phyloP scores from a whole-genome alignment of 1,284 basidiomycete species.

The Papiliotrema terrestris region DNA sequence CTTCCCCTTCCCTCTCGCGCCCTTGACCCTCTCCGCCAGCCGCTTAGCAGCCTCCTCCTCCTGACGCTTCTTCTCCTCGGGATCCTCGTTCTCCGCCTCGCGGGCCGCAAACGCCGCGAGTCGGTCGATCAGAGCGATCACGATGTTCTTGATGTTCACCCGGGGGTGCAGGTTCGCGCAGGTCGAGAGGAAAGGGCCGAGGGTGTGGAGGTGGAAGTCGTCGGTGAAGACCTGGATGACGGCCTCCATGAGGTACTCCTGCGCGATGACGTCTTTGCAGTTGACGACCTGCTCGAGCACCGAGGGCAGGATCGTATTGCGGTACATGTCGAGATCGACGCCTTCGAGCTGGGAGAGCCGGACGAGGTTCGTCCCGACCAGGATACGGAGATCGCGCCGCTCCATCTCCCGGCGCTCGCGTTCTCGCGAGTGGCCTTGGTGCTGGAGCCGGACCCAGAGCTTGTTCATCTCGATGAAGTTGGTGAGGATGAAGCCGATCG shows the following conservation, averaged over 20 bases:
- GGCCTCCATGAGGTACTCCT: conserved; percentile 97
- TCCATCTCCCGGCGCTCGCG: conserved; percentile 94
- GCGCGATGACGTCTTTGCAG: conserved; percentile 94
- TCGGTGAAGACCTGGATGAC: conserved; percentile 97
- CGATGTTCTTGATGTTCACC: conserved; percentile 94
- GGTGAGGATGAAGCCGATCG: conserved; percentile 86
- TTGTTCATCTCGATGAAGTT: conserved; percentile 99
- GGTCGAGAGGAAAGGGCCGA: conserved; percentile 87
- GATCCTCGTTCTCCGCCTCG: conserved; percentile 88
- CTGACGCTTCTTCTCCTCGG: conserved; percentile 81
- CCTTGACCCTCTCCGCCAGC: conserved; percentile 76
- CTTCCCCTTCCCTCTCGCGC: conserved; percentile 51
- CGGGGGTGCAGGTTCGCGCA: conserved; percentile 91
- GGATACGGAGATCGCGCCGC: conserved; percentile 82
- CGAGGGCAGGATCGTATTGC: conserved; percentile 74
- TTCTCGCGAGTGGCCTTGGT: conserved; percentile 90
- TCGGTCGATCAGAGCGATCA: conserved; percentile 93
- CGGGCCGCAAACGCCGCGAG: conserved; percentile 87
- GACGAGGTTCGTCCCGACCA: conserved; percentile 94
- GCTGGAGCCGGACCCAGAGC: conserved; percentile 93
- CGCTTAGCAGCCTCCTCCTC: conserved; percentile 85
- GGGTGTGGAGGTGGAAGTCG: conserved; percentile 89
- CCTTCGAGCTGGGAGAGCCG: conserved; percentile 88
- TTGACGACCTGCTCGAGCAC: conserved; percentile 92
- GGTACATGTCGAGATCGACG: conserved; percentile 87